Evolutionary conservation across 78 protist species (phyloP).

Genomic region (Blattamonas nauphoetae): DNA sequence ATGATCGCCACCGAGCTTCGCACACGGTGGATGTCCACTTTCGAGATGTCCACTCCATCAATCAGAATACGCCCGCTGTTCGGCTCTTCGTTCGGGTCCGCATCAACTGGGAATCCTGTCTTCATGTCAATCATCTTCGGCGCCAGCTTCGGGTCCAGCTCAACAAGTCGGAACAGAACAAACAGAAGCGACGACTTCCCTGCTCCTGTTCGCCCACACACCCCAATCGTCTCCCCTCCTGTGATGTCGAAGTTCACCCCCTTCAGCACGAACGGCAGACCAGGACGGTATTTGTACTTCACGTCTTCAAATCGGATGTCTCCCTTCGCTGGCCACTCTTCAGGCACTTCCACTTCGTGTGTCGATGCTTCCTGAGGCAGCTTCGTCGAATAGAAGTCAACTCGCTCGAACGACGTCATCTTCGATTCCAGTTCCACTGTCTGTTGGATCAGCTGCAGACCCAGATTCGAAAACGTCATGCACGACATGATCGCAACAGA

Average conservation of each 20-base stretch:
- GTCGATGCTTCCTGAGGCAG: background rate
- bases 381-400: background rate
- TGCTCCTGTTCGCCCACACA: slow-evolving; percentile 39
- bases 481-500: background rate
- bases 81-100: background rate
- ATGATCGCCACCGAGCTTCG: slow-evolving; percentile 56
- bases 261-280: slow-evolving; percentile 11
- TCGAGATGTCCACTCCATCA: slow-evolving; percentile 11
- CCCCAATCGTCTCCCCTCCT: slow-evolving; percentile 20
- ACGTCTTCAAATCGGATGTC: background rate
- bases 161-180: slow-evolving; percentile 8
- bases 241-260: background rate
- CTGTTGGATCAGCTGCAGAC: background rate
- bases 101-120: slow-evolving; percentile 1
- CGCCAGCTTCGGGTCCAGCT: background rate
- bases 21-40: background rate
- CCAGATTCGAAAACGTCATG: background rate
- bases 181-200: slow-evolving; percentile 26
- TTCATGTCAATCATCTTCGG: background rate
- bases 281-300: slow-evolving; percentile 15
- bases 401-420: background rate
- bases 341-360: background rate
- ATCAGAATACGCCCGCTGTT: slow-evolving; percentile 14
- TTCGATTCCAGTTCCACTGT: background rate
- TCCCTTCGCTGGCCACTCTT: slow-evolving; percentile 2